A percentile compares a stretch with the other conserved stretches of the same genome.
phyloP scores from a whole-genome alignment of 129 eudicot species.

The Flaveria robusta region DNA sequence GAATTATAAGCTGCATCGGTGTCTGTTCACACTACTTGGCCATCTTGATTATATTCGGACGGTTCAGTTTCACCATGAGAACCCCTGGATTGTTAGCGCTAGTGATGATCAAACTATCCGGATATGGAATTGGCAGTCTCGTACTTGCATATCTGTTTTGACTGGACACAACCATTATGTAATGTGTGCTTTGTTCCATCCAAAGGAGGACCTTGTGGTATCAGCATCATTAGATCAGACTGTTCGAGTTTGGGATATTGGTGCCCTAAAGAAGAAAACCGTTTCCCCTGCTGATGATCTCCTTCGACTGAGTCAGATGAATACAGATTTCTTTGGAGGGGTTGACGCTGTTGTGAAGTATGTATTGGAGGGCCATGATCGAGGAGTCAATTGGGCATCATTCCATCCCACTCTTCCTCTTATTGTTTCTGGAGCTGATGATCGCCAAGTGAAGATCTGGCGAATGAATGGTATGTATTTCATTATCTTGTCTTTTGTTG shows the following conservation, averaged over 20 bases:
- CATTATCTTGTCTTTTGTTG: conserved; percentile 3
- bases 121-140: conserved; percentile 92
- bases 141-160: conserved; percentile 77
- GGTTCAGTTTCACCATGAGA: conserved; percentile 80
- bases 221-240: conserved; percentile 90
- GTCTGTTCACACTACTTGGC: conserved; percentile 79
- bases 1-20: conserved; percentile 84
- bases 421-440: conserved; percentile 86
- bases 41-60: conserved; percentile 88
- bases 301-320: conserved; percentile 74
- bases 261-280: conserved; percentile 73
- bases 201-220: conserved; percentile 78
- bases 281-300: conserved; percentile 83
- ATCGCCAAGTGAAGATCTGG: conserved; percentile 85
- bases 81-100: conserved; percentile 93
- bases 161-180: conserved; percentile 91
- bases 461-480: conserved; percentile 68
- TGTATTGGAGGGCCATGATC: conserved; percentile 79
- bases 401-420: conserved; percentile 78
- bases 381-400: conserved; percentile 84
- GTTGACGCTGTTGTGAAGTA: conserved; percentile 88
- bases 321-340: conserved; percentile 75
- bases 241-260: conserved; percentile 89
- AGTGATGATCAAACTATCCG: conserved; percentile 90
- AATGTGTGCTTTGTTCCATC: conserved; percentile 86